These are phyloP conservation scores for Sporothrix inflata DNA, from an alignment of 2,329 filamentous ascomycete genomes.

Conservation along the genomic window DNA sequence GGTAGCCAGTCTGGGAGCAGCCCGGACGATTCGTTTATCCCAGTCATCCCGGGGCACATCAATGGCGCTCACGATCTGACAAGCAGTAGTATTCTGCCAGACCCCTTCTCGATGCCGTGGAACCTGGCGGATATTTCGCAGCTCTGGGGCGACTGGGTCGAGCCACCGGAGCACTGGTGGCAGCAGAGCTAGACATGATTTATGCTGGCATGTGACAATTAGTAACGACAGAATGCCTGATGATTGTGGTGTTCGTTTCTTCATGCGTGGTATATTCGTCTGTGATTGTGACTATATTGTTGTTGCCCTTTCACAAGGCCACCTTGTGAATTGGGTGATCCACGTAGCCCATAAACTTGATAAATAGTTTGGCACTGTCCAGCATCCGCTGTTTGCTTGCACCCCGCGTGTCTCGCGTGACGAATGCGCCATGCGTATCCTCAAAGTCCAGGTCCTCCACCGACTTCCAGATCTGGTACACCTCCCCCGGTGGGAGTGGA, in stretches of 20 bases:
- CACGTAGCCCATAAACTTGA: conserved; percentile 29
- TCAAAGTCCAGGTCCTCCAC: conserved; percentile 64
- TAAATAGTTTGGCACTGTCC: conserved; percentile 31
- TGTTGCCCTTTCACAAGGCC: background rate
- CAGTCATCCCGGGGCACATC: background rate
- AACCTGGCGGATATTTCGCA: conserved; percentile 28
- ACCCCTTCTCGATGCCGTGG: conserved; percentile 30
- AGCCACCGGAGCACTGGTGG: conserved; percentile 31
- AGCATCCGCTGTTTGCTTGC: conserved; percentile 30
- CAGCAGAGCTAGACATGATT: background rate
- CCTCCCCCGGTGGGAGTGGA: conserved; percentile 66
- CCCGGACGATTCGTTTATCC: conserved; percentile 30
- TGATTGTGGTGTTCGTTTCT: background rate
- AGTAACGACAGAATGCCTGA: background rate
- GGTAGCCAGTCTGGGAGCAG: conserved; percentile 31
- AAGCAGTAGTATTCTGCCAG: background rate
- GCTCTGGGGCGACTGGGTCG: conserved; percentile 29
- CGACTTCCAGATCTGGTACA: conserved; percentile 69
- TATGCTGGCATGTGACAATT: background rate
- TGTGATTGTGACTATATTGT: background rate
- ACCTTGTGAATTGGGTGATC: conserved; percentile 30
- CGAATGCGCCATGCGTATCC: conserved; percentile 69
- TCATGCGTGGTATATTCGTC: background rate
- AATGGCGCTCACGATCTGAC: conserved; percentile 8
- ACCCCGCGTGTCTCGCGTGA: conserved; percentile 29